These are phyloP conservation scores for Porpolomopsis calyptriformis DNA, from an alignment of 768 basidiomycete genomes.

Conservation along the genomic window DNA sequence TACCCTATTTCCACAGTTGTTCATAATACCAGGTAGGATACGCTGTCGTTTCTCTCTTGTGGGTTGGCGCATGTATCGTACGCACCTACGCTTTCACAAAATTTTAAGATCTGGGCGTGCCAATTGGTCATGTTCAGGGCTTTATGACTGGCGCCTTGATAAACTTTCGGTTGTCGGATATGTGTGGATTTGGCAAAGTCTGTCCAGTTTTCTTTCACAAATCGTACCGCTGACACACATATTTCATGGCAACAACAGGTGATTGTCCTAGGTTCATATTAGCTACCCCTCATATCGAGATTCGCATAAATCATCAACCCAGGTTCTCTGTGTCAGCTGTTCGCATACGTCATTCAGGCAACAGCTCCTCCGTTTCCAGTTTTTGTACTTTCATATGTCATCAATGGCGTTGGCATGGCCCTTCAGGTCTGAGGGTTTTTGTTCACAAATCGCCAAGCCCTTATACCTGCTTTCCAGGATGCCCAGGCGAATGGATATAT, in stretches of 20 bases:
- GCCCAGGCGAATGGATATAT: slow-evolving; percentile 67
- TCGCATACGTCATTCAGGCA: slow-evolving; percentile 44
- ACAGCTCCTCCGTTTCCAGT: slow-evolving; percentile 55
- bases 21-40: slow-evolving; percentile 24
- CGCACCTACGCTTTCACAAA: background rate
- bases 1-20: background rate
- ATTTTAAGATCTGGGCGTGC: background rate
- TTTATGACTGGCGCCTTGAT: slow-evolving; percentile 21
- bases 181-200: slow-evolving; percentile 32
- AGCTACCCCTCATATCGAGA: slow-evolving; percentile 1
- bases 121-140: slow-evolving; percentile 14
- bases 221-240: background rate
- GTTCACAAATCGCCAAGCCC: too few species aligned
- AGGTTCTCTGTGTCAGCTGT: slow-evolving; percentile 43
- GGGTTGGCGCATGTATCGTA: slow-evolving; percentile 30
- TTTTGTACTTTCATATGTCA: slow-evolving; percentile 38
- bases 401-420: slow-evolving; percentile 35
- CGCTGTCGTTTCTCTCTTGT: slow-evolving; percentile 31
- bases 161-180: slow-evolving; percentile 21
- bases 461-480: slow-evolving; percentile 40
- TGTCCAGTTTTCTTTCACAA: slow-evolving; percentile 5
- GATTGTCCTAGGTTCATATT: slow-evolving; percentile 13
- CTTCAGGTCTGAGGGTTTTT: slow-evolving; percentile 30
- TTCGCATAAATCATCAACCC: background rate
- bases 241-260: slow-evolving; percentile 7